Conservation (phyloP, 2,329 filamentous ascomycete species). For the Grosmannia serpens region DNA sequence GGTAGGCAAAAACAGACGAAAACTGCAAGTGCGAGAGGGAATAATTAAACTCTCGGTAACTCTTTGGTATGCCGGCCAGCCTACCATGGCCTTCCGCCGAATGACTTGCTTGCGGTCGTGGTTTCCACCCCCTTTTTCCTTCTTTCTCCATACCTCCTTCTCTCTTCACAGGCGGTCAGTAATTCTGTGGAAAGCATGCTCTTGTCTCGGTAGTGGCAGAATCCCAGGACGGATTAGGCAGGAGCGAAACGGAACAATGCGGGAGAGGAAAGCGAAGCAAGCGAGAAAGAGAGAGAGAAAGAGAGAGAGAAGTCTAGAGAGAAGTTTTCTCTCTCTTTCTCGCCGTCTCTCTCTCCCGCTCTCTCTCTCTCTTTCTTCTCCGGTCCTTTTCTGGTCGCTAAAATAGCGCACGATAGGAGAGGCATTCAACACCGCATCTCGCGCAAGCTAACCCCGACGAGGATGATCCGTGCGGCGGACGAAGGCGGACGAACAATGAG, state of each 20-base stretch:
- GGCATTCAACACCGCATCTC: neutral
- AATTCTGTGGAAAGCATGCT: no score
- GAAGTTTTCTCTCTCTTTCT: no score
- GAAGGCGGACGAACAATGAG: neutral
- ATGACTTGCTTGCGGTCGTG: neutral
- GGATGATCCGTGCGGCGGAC: neutral
- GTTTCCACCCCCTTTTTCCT: neutral
- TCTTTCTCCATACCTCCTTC: neutral
- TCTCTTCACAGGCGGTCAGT: neutral
- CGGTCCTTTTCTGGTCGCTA: neutral
- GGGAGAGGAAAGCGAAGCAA: no score
- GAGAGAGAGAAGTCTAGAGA: no score
- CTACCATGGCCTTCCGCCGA: neutral
- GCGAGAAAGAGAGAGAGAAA: no score
- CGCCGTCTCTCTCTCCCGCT: no score
- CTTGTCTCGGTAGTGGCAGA: no score
- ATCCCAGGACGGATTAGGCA: no score
- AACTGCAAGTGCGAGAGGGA: neutral
- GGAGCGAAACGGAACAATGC: no score
- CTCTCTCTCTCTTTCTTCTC: no score
- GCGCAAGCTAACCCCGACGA: neutral
- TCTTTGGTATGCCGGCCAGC: neutral
- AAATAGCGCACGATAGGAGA: neutral
- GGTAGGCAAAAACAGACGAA: neutral
- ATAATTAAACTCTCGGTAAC: neutral